Base-by-base conservation (phyloP, 73 alveolate genomes). In the Symbiodinium natans region DNA sequence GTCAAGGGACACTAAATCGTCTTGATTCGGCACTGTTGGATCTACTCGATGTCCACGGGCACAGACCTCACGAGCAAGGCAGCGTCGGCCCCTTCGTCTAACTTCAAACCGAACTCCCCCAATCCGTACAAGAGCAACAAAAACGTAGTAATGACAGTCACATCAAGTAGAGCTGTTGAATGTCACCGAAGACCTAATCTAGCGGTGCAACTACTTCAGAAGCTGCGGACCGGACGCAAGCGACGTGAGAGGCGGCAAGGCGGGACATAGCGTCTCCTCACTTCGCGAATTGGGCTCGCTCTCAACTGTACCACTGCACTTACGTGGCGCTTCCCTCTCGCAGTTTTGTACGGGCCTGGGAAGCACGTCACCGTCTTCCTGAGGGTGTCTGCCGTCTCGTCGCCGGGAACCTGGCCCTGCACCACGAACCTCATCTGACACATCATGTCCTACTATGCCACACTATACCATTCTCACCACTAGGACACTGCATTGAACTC, bases 21-120 rank as follows among this genome's bases (percentile, higher is more conserved):
- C 97, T 90, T 90, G 97, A 90, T 90, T 90, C 80, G 97, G 97
- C 82, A 90, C 97, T 11, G 87, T 23, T 73, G 97, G 97, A 90
- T 90, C 97, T n/a, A 90, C 97, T 3, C 97, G 97, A 29, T 90
- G 97, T 41, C 97, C 97, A 27, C 88, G 52, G 2, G 97, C 97
- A 33, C 97, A 90, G 41, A 90, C 97, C 97, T 90, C 17, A n/a
- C 5, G 13, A 7, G 33, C 33, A 75, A 31, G 43, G 41, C 17
- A 71, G 15, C 3, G 83, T 19, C 17, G 39, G 83, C 83, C 17
- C 83, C 39, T 10, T 71, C 41, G 36, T 39, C 39, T 71, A 39
- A 19, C 15, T 19, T 21, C 19, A 0, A 56, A 56, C n/a, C n/a
- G n/a, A n/a, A n/a, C n/a, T n/a, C n/a, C n/a, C n/a, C n/a, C n/a